A percentile compares a stretch with the other conserved stretches of the same genome.
phyloP scores from a whole-genome alignment of 768 basidiomycete species.

The Amanita inopinata region DNA sequence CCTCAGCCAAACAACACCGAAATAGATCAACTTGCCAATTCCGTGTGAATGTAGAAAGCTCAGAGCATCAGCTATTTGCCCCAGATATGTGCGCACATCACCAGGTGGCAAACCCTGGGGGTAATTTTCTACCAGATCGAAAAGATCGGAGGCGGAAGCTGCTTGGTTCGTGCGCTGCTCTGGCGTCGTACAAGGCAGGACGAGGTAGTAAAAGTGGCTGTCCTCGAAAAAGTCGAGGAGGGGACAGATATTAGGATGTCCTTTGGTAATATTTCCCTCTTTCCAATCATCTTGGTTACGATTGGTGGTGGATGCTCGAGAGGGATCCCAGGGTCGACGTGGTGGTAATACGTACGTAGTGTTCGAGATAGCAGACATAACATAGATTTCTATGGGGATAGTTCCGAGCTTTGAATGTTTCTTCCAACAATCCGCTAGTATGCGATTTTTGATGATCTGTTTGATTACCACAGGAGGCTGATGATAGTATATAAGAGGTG shows the following conservation, averaged over 20 bases:
- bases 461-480: slow-evolving; percentile 94
- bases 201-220: slow-evolving; percentile 89
- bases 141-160: slow-evolving; percentile 70
- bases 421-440: slow-evolving; percentile 99
- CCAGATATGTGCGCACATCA: slow-evolving; percentile 74
- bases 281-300: slow-evolving; percentile 41
- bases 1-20: slow-evolving; percentile 2
- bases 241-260: slow-evolving; percentile 93
- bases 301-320: slow-evolving; percentile 26
- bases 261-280: slow-evolving; percentile 64
- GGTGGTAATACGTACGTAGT: slow-evolving; percentile 72
- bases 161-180: slow-evolving; percentile 43
- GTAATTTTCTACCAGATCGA: slow-evolving; percentile 87
- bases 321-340: slow-evolving; percentile 78
- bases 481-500: slow-evolving; percentile 16
- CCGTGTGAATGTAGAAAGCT: slow-evolving; percentile 84
- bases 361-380: slow-evolving; percentile 84
- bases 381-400: slow-evolving; percentile 96
- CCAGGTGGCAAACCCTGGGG: slow-evolving; percentile 76
- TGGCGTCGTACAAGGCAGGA: slow-evolving; percentile 70
- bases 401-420: slow-evolving; percentile 91
- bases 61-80: slow-evolving; percentile 89
- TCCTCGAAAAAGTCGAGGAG: slow-evolving; percentile 97
- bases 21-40: slow-evolving; percentile 53
- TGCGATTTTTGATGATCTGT: slow-evolving; percentile 96